Percentiles rank a stretch among this genome's conserved stretches.
phyloP scores from a whole-genome alignment of 2,329 filamentous ascomycete genomes.

The Phaeosphaeria sp. region DNA sequence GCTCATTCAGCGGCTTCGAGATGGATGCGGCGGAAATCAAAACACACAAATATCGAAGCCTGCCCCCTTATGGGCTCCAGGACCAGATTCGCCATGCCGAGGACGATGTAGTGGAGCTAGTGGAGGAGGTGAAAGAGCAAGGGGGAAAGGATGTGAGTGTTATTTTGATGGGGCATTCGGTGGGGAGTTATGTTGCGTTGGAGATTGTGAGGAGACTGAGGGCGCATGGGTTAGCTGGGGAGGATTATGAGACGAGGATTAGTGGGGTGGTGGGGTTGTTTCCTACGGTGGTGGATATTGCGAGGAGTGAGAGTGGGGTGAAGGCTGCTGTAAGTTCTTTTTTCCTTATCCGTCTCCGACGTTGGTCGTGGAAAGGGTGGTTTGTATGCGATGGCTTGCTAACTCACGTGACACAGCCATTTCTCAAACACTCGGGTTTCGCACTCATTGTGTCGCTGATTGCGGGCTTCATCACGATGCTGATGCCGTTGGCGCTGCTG shows the following conservation, averaged over 20 bases:
- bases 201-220: slow-evolving; percentile 49
- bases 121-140: slow-evolving; percentile 34
- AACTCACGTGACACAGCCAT: slow-evolving; percentile 23
- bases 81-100: slow-evolving; percentile 60
- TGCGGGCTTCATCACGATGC: slow-evolving; percentile 51
- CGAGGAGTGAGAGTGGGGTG: slow-evolving; percentile 52
- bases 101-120: slow-evolving; percentile 50
- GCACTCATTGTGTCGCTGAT: slow-evolving; percentile 42
- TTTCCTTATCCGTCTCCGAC: neutral
- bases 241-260: slow-evolving; percentile 31
- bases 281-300: slow-evolving; percentile 57
- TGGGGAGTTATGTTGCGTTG: slow-evolving; percentile 56
- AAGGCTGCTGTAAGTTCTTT: slow-evolving; percentile 46
- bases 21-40: slow-evolving; percentile 29
- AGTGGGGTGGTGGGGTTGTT: slow-evolving; percentile 52
- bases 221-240: slow-evolving; percentile 28
- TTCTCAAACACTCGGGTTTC: slow-evolving; percentile 35
- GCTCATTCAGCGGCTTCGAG: slow-evolving; percentile 54
- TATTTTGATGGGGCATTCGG: slow-evolving; percentile 55
- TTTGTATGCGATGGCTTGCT: slow-evolving; percentile 3
- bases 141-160: slow-evolving; percentile 39
- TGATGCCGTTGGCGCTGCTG: slow-evolving; percentile 52
- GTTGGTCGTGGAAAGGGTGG: too few species aligned
- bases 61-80: slow-evolving; percentile 52
- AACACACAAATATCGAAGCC: slow-evolving; percentile 26